Percentiles rank a stretch among this genome's conserved stretches.
Evolutionary conservation across 441 rosid genomes (phyloP).

Genomic region (Populus hybrid): DNA sequence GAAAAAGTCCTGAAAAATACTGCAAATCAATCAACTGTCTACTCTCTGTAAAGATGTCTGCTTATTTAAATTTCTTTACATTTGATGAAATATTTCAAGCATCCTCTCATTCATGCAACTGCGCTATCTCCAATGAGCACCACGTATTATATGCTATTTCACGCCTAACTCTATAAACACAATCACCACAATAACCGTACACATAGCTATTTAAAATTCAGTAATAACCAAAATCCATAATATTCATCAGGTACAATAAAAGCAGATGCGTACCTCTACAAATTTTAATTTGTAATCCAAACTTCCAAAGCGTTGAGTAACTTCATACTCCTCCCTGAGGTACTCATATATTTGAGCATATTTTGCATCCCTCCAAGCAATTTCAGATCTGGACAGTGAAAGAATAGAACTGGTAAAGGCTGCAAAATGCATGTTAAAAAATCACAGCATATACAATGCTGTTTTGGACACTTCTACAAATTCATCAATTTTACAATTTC

Average conservation of each 20-base stretch:
- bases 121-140: neutral
- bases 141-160: neutral
- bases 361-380: conserved; percentile 96
- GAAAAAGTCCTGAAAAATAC: neutral
- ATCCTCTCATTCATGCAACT: neutral
- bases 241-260: neutral
- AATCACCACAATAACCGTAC: neutral
- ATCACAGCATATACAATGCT: neutral
- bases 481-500: neutral
- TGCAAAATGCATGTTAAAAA: neutral
- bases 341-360: conserved; percentile 87
- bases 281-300: conserved; percentile 84
- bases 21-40: neutral
- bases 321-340: conserved; percentile 89
- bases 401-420: conserved; percentile 8
- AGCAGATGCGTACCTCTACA: conserved; percentile 59
- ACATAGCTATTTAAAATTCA: neutral
- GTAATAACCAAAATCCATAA: neutral
- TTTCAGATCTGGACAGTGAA: conserved; percentile 65
- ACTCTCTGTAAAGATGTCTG: neutral
- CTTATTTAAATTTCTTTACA: neutral
- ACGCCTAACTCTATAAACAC: neutral
- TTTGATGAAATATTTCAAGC: neutral
- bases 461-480: neutral
- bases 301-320: conserved; percentile 86